Evolutionary conservation across 495 filamentous ascomycete genomes (phyloP), one percentile per base, ranked within the genome.

Genomic region (Aspergillus nidulans): DNA sequence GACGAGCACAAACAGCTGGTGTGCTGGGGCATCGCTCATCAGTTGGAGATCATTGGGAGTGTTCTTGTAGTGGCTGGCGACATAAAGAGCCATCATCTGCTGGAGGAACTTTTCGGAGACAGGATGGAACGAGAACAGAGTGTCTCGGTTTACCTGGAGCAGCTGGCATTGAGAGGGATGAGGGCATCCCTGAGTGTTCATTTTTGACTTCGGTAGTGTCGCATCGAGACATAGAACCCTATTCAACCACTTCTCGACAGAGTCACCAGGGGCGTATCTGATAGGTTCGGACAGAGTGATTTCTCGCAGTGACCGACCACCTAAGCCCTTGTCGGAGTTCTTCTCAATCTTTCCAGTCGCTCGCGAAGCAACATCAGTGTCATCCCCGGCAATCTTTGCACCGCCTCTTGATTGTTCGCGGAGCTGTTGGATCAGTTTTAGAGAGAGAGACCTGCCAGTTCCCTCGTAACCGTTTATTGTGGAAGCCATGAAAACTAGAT

Each of bases 381-480:
- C 83, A 26, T 77, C 75, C 7, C 71, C 71, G 20, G 69, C 73
- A 20, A 60, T 52, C 53, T 81, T 85, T 28, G 75, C 63, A 12
- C 70, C 72, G 20, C 84, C 82, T 55, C 86, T 75, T 18, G 94
- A 94, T 64, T 97, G 91, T 61, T 99, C 94, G 45, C 95, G 86
- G 28, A 99, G 83, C 70, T 99, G 95, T 62, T 97, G 92, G 57
- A 99, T 97, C 55, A 99, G 78, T 71, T 99, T 99, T 39, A 99
- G 71, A 3, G 95, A 97, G 1, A 99, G 78, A 1, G 92, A 97
- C 36, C 95, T 82, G 26, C 95, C 95, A 3, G 95, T 99, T 58
- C 95, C 95, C 73, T 99, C 95, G 65, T 99, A 99, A 49, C 95
- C 95, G 63, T 96, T 97, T 72, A 99, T 96, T 13, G 95, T 99